Percentiles rank a stretch among this genome's conserved stretches.
phyloP scores from a whole-genome alignment of 192 early-diverging fungal genomes.

The Dimargaris xerosporica region DNA sequence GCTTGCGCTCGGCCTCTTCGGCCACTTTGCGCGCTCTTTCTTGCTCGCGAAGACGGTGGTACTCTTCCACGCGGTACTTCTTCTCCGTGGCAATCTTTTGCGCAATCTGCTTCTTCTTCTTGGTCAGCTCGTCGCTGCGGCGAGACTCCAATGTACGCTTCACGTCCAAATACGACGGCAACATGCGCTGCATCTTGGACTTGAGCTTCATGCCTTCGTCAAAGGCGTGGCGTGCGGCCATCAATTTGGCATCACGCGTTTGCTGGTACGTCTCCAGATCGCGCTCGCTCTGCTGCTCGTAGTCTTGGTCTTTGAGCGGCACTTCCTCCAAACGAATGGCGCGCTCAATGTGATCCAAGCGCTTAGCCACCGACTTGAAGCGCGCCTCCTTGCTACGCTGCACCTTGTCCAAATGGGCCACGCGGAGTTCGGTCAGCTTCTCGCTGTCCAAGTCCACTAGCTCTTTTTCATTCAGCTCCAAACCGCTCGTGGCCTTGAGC shows the following conservation, averaged over 20 bases:
- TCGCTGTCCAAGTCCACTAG: constrained; percentile 69
- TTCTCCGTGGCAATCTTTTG: constrained; percentile 58
- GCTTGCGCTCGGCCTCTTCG: constrained; percentile 28
- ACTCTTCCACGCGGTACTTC: constrained; percentile 44
- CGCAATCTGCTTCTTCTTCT: constrained; percentile 39
- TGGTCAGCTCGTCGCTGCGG: constrained; percentile 41
- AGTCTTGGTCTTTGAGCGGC: constrained; percentile 78
- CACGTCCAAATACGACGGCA: constrained; percentile 57
- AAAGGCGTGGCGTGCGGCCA: constrained; percentile 47
- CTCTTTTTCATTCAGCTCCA: constrained; percentile 46
- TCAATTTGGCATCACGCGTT: constrained; percentile 50
- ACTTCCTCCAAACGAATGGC: constrained; percentile 85
- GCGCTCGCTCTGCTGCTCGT: constrained; percentile 71
- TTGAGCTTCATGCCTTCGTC: constrained; percentile 60
- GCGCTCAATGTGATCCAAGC: constrained; percentile 82
- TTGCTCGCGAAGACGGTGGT: constrained; percentile 22
- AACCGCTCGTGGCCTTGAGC: constrained; percentile 47
- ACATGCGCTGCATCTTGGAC: constrained; percentile 61
- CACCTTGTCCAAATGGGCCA: constrained; percentile 83
- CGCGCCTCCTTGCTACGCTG: constrained; percentile 64
- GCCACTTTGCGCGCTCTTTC: constrained; percentile 21
- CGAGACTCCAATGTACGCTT: constrained; percentile 34
- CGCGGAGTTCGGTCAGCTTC: constrained; percentile 66
- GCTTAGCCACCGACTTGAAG: constrained; percentile 56
- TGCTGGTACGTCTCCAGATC: constrained; percentile 69